Evolutionary conservation across 805 yeast species (phyloP).

Genomic region (Tetrapisispora iriomotensis): DNA sequence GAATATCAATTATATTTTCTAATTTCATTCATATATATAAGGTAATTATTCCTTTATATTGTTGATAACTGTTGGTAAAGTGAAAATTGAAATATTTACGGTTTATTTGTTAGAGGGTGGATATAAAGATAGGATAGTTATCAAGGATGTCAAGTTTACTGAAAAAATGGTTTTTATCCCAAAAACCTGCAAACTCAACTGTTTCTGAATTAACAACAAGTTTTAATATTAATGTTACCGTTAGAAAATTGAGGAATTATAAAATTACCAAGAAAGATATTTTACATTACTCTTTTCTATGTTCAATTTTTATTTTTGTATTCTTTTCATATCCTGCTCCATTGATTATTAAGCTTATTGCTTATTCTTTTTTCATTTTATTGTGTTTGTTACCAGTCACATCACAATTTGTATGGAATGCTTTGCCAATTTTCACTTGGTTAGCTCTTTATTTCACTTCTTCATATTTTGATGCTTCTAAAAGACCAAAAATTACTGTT

Average conservation of each 20-base stretch:
- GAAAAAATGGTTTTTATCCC: slow-evolving; percentile 44
- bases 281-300: slow-evolving; percentile 40
- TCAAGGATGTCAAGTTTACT: slow-evolving; percentile 25
- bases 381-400: slow-evolving; percentile 63
- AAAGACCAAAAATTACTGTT: slow-evolving; percentile 81
- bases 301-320: slow-evolving; percentile 47
- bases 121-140: background rate
- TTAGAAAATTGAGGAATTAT: slow-evolving; percentile 35
- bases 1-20: no score
- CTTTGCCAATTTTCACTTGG: slow-evolving; percentile 80
- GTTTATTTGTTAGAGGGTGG: no score
- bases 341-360: slow-evolving; percentile 29
- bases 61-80: no score
- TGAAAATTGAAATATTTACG: no score
- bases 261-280: slow-evolving; percentile 40
- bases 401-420: slow-evolving; percentile 73
- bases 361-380: slow-evolving; percentile 32
- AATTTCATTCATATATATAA: no score
- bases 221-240: slow-evolving; percentile 35
- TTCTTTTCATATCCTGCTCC: slow-evolving; percentile 48
- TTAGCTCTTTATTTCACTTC: slow-evolving; percentile 70
- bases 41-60: no score
- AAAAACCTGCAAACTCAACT: slow-evolving; percentile 39
- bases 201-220: slow-evolving; percentile 44
- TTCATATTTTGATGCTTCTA: slow-evolving; percentile 58